These are phyloP conservation scores for Medicago arabica DNA, from an alignment of 306 rosid genomes.

Conservation along the genomic window DNA sequence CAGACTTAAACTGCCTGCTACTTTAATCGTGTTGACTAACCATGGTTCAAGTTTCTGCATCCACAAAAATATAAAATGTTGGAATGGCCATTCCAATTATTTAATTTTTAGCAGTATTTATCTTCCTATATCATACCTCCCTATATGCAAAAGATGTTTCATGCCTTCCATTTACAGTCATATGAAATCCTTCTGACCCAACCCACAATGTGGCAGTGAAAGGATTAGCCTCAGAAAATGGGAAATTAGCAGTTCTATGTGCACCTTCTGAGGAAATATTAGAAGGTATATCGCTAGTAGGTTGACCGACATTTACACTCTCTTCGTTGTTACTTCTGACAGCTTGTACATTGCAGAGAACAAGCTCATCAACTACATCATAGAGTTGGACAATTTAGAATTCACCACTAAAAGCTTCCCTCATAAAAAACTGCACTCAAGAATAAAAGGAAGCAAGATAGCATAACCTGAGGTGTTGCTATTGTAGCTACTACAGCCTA, in stretches of 20 bases:
- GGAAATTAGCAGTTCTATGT: conserved; percentile 72
- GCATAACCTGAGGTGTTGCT: conserved; percentile 25
- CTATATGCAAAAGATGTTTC: conserved; percentile 94
- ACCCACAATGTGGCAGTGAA: conserved; percentile 88
- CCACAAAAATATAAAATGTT: conserved; percentile 38
- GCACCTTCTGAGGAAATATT: conserved; percentile 69
- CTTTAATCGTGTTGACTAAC: conserved; percentile 70
- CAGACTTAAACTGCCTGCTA: conserved; percentile 65
- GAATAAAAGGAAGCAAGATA: conserved; percentile 20
- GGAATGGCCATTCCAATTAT: conserved; percentile 34
- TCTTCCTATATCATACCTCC: conserved; percentile 79
- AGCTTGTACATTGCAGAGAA: conserved; percentile 82
- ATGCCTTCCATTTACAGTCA: conserved; percentile 92
- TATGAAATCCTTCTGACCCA: conserved; percentile 93
- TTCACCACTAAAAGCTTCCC: conserved; percentile 23
- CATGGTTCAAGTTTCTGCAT: conserved; percentile 96
- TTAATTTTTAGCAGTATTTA: conserved; percentile 32
- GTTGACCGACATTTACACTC: conserved; percentile 56
- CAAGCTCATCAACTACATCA: conserved; percentile 88
- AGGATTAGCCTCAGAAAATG: conserved; percentile 82
- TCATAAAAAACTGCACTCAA: conserved; percentile 13
- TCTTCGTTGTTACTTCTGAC: conserved; percentile 61
- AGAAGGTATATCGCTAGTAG: conserved; percentile 51
- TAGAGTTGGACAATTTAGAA: conserved; percentile 45
- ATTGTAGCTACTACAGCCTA: not conserved